A percentile compares a stretch with the other conserved stretches of the same genome.
phyloP scores from a whole-genome alignment of 2,329 filamentous ascomycete species.

The Ophiognomonia clavigignenti-juglandacearum region DNA sequence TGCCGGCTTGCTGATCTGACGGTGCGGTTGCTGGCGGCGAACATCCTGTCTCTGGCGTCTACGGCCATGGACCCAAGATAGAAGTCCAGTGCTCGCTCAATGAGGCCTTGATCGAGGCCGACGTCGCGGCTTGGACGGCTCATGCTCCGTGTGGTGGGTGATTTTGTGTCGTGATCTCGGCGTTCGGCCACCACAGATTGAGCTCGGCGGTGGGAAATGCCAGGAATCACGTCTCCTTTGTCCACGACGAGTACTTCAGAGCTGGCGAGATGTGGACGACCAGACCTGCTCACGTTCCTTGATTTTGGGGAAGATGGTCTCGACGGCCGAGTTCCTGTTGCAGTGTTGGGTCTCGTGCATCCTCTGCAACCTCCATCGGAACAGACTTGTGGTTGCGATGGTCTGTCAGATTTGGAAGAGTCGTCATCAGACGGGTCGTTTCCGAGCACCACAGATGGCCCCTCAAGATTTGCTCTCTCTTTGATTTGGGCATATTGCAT shows the following conservation, averaged over 20 bases:
- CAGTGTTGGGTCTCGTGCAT: not conserved
- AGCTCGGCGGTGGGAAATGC: not conserved
- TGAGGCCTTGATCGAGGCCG: not conserved
- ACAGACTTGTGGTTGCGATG: not conserved
- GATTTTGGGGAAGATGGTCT: slow-evolving; percentile 13
- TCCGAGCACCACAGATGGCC: not conserved
- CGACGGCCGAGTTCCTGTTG: not conserved
- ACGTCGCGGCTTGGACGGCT: slow-evolving; percentile 20
- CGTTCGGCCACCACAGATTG: not conserved
- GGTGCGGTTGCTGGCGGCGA: not conserved
- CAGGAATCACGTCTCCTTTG: no score
- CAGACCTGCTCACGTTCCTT: slow-evolving; percentile 8
- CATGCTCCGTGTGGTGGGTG: slow-evolving; percentile 32
- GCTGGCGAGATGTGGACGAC: no score
- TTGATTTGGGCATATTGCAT: not conserved
- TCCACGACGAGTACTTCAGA: no score
- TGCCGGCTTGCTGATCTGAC: not conserved
- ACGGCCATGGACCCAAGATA: slow-evolving; percentile 21
- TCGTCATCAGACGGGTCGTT: not conserved
- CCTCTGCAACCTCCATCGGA: not conserved
- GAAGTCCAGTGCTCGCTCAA: slow-evolving; percentile 13
- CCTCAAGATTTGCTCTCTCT: not conserved
- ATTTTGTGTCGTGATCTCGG: slow-evolving; percentile 7
- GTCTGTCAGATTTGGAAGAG: not conserved
- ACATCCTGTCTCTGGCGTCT: slow-evolving; percentile 24